Conservation (phyloP, 495 filamentous ascomycete genomes). For the Xylaria castorea region DNA sequence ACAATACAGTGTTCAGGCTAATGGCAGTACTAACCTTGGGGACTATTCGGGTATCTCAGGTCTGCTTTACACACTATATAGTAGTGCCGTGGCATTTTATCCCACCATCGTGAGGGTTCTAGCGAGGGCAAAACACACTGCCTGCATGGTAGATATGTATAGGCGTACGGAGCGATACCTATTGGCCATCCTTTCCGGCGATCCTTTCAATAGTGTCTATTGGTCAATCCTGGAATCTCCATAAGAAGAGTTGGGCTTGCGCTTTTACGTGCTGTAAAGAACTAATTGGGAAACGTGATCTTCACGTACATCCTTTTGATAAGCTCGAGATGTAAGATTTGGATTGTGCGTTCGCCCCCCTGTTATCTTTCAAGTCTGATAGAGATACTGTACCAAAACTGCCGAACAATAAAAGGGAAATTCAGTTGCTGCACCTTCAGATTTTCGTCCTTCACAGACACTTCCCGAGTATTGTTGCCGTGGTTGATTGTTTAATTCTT, state of each 20-base stretch:
- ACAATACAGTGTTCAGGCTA: background rate
- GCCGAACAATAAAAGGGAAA: background rate
- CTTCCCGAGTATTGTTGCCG: background rate
- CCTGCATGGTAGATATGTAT: too few species aligned
- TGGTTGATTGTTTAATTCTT: constrained; percentile 10
- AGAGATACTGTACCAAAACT: background rate
- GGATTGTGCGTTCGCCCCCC: background rate
- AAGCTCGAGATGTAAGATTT: constrained; percentile 1
- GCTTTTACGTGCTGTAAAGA: background rate
- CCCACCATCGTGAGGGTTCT: background rate
- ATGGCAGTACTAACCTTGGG: background rate
- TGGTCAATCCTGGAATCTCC: background rate
- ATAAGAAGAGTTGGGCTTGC: background rate
- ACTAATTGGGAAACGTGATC: background rate
- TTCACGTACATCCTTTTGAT: background rate
- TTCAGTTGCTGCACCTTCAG: background rate
- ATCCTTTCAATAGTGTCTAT: constrained; percentile 10
- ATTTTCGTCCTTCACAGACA: background rate
- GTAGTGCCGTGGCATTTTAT: background rate
- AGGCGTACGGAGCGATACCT: background rate
- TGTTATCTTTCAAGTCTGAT: background rate
- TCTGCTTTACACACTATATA: background rate
- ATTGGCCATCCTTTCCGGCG: background rate
- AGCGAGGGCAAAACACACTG: background rate
- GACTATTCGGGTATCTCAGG: background rate